Base-by-base conservation (phyloP, 2,329 filamentous ascomycete species). In the Fusarium annulatum region DNA sequence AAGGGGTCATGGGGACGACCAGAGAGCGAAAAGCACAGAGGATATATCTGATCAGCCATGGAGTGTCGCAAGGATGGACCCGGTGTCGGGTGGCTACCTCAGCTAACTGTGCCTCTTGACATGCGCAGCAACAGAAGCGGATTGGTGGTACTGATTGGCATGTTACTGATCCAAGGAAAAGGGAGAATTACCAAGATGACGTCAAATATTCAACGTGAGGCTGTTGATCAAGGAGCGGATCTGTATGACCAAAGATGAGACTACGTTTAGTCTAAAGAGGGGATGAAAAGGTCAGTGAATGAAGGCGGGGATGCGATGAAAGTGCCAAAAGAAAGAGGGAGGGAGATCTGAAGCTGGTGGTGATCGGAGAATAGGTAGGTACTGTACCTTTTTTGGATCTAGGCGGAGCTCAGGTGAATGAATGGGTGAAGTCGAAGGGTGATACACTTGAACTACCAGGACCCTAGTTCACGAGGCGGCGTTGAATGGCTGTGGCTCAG, bases 401-500 rank as follows among this genome's bases (percentile, higher is more conserved):
- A 30, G 61, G 43, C 43, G 41, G 64, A 60, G 39, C 46, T 51
- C 38, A 67, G 53, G 65, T 74, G 56, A 61, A 74, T 73, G 72
- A 61, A 74, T 64, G 68, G 57, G 48, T 65, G 65, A 70, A 60
- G 61, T 70, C 64, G 46, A 51, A 48, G 45, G 45, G 43, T 38
- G 56, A 49, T 65, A 74, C 33, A 51, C 71, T 72, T 57, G 34
- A 48, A 39, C 71, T 69, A 62, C 71, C 49, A 66, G 51, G 65
- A 70, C 64, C 56, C 58, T 62, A 58, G 69, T 67, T 49, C 43
- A 58, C 41, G 45, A 56, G 70, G 76, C 76, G 75, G 75, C 76
- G 76, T 76, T 61, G 46, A 66, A 66, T 39, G 53, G 53, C 49
- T 64, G 78, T 79, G 77, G 77, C 78, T 79, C 74, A 79, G 77